A percentile compares a stretch with the other conserved stretches of the same genome.
phyloP scores from a whole-genome alignment of 805 yeast genomes.

The Grigorovia jiainica region DNA sequence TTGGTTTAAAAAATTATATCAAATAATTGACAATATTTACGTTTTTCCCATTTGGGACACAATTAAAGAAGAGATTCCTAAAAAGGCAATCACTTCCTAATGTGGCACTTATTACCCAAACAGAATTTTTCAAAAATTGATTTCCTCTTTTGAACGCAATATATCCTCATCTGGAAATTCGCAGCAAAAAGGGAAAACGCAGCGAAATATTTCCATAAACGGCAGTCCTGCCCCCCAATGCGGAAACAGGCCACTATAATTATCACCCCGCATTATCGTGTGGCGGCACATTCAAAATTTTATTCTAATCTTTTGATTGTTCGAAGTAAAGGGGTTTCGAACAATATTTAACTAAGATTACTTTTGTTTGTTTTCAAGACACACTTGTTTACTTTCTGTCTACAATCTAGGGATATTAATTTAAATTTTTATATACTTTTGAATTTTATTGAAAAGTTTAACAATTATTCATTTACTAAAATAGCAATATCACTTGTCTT shows the following conservation, averaged over 20 bases:
- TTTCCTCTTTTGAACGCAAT: too few relatives aligned
- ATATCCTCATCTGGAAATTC: background rate
- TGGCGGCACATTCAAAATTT: background rate
- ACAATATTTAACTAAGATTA: background rate
- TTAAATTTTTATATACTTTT: too few relatives aligned
- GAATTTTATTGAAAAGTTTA: too few relatives aligned
- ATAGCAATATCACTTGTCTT: too few relatives aligned
- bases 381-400: too few relatives aligned
- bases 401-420: too few relatives aligned
- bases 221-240: too few relatives aligned
- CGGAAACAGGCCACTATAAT: too few relatives aligned
- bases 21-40: background rate
- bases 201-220: too few relatives aligned
- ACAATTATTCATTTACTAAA: too few relatives aligned
- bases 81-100: background rate
- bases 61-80: background rate
- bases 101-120: background rate
- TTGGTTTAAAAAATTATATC: too few relatives aligned
- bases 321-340: background rate
- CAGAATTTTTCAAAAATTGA: too few relatives aligned
- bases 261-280: background rate
- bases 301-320: background rate
- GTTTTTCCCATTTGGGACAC: conserved; percentile 2
- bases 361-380: background rate
- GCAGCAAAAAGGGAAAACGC: background rate